Percentiles rank a stretch among this genome's conserved stretches.
These are phyloP conservation scores for Pinus taeda DNA, from an alignment of 75 land plant genomes.

Conservation along the genomic window DNA sequence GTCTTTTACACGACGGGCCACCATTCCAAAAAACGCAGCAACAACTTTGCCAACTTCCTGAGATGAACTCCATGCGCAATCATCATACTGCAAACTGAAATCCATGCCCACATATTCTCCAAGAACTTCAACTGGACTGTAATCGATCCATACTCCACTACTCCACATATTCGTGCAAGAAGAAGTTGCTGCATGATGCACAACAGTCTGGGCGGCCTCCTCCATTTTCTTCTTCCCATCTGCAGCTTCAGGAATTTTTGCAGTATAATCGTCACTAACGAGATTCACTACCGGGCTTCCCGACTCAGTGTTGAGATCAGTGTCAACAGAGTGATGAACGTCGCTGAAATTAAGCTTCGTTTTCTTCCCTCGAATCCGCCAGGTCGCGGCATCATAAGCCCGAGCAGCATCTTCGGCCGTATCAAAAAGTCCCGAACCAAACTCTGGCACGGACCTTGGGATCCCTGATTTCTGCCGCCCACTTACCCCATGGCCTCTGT, in stretches of 20 bases:
- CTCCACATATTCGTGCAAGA: background rate
- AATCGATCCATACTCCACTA: background rate
- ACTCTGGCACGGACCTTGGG: slow-evolving; percentile 16
- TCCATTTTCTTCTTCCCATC: background rate
- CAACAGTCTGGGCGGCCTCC: no score
- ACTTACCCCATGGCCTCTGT: slow-evolving; percentile 39
- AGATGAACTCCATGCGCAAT: background rate
- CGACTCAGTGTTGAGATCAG: background rate
- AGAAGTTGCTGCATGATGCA: no score
- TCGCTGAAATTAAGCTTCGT: slow-evolving; percentile 35
- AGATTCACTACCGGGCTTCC: background rate
- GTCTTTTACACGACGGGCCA: no score
- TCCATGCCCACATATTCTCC: background rate
- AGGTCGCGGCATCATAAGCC: slow-evolving; percentile 20
- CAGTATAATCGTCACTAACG: background rate
- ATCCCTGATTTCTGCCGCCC: slow-evolving; percentile 27
- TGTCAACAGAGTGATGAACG: background rate
- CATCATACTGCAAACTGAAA: background rate
- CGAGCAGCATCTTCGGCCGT: slow-evolving; percentile 23
- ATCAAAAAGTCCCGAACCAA: slow-evolving; percentile 21
- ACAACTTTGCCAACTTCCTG: background rate
- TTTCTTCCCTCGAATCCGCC: slow-evolving; percentile 32
- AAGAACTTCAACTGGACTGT: background rate
- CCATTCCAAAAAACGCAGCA: no score
- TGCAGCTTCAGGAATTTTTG: no score